Percentiles rank a stretch among this genome's conserved stretches.
phyloP scores from a whole-genome alignment of 176 grass and related monocot species.

The Ampelocalamus luodianensis region DNA sequence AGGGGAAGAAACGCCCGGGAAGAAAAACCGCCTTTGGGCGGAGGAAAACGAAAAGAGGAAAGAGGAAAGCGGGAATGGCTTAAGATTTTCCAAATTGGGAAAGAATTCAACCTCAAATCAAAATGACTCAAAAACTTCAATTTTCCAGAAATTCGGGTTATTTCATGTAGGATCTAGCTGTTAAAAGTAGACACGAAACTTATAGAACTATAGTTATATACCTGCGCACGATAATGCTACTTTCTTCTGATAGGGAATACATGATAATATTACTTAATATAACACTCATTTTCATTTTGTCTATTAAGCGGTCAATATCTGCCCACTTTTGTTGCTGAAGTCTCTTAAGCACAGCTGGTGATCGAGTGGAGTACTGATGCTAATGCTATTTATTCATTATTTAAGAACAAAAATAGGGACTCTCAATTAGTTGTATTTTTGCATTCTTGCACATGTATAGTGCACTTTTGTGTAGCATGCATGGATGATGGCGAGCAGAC shows the following conservation, averaged over 20 bases:
- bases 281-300: conserved; percentile 26
- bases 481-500: background rate
- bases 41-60: no score
- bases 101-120: no score
- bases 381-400: background rate
- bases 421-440: background rate
- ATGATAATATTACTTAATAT: background rate
- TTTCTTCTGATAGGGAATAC: conserved; percentile 15
- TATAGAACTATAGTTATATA: conserved; percentile 22
- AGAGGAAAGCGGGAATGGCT: no score
- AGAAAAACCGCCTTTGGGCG: no score
- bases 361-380: background rate
- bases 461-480: background rate
- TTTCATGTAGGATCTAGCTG: conserved; percentile 29
- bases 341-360: background rate
- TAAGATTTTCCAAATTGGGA: no score
- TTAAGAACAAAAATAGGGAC: background rate
- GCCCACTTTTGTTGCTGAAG: background rate
- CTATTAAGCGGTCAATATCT: background rate
- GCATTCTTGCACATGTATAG: background rate
- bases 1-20: no score
- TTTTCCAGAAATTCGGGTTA: no score
- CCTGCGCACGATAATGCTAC: conserved; percentile 34
- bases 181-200: conserved; percentile 7
- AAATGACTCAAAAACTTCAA: no score